Percentiles rank a stretch among this genome's conserved stretches.
These are phyloP conservation scores for Metschnikowia bowlesiae DNA, from an alignment of 805 yeast genomes.

Conservation along the genomic window DNA sequence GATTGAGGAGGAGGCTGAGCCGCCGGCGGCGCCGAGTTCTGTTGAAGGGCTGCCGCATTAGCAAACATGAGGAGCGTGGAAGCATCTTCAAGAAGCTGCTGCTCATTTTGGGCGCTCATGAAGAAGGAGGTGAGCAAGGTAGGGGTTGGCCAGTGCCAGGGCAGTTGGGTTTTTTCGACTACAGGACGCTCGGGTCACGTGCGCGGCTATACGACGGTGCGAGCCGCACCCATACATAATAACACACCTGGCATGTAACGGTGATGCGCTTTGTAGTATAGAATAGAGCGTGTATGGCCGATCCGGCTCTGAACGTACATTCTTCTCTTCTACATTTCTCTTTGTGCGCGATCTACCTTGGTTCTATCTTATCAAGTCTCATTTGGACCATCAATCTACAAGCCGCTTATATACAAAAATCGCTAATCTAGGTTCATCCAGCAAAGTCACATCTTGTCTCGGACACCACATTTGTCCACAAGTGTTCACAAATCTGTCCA, in stretches of 20 bases:
- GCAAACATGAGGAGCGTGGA: conserved; percentile 60
- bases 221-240: not conserved
- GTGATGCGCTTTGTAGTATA: not conserved
- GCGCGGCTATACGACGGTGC: conserved; percentile 4
- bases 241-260: not conserved
- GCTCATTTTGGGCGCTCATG: conserved; percentile 25
- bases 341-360: too few species aligned
- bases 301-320: too few species aligned
- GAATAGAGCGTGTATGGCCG: not conserved
- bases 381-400: too few species aligned
- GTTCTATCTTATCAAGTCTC: too few species aligned
- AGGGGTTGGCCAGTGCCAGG: not conserved
- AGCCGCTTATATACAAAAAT: too few species aligned
- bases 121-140: not conserved
- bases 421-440: too few species aligned
- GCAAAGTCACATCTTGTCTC: too few species aligned
- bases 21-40: conserved; percentile 14
- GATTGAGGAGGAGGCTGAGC: not conserved
- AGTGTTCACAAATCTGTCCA: too few species aligned
- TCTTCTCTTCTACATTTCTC: too few species aligned
- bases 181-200: not conserved
- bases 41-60: conserved; percentile 46
- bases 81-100: conserved; percentile 53
- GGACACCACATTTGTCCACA: too few species aligned
- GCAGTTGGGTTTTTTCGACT: not conserved